Evolutionary conservation across 768 basidiomycete species (phyloP).

Genomic region (Scleroderma bovista): DNA sequence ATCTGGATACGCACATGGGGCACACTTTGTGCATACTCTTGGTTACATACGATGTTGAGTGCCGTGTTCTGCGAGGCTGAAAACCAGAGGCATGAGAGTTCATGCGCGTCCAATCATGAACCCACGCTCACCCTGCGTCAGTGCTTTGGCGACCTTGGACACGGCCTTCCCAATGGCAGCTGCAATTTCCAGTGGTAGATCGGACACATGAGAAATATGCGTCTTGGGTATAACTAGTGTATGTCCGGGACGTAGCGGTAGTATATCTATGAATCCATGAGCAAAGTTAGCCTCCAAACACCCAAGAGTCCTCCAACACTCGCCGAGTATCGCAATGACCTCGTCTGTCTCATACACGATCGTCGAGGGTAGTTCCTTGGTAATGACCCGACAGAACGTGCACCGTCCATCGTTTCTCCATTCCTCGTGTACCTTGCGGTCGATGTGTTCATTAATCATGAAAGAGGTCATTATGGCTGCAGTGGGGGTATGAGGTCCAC

Average conservation of each 20-base stretch:
- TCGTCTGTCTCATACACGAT: constrained; percentile 57
- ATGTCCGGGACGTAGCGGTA: constrained; percentile 63
- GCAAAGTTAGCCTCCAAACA: neutral
- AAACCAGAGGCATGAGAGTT: neutral
- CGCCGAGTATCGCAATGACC: constrained; percentile 63
- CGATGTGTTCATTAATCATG: constrained; percentile 58
- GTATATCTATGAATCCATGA: constrained; percentile 43
- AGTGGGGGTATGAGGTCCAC: too few species aligned
- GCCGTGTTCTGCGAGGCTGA: constrained; percentile 49
- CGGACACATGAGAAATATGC: constrained; percentile 58
- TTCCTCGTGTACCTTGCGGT: constrained; percentile 38
- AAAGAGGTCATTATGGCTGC: constrained; percentile 57
- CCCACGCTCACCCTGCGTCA: constrained; percentile 49
- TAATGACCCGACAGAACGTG: constrained; percentile 63
- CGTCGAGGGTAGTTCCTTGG: constrained; percentile 24
- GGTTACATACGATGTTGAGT: constrained; percentile 74
- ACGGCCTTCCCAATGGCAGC: constrained; percentile 54
- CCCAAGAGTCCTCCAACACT: constrained; percentile 5
- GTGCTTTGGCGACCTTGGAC: constrained; percentile 54
- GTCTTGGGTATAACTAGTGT: constrained; percentile 65
- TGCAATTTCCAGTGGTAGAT: constrained; percentile 55
- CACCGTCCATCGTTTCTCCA: constrained; percentile 48
- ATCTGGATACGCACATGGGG: constrained; percentile 50
- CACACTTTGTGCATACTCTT: constrained; percentile 77
- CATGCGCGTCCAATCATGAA: neutral